Percentiles rank a stretch among this genome's conserved stretches.
phyloP scores from a whole-genome alignment of 192 early-diverging fungal species.

The Dimargaris cristalligena region DNA sequence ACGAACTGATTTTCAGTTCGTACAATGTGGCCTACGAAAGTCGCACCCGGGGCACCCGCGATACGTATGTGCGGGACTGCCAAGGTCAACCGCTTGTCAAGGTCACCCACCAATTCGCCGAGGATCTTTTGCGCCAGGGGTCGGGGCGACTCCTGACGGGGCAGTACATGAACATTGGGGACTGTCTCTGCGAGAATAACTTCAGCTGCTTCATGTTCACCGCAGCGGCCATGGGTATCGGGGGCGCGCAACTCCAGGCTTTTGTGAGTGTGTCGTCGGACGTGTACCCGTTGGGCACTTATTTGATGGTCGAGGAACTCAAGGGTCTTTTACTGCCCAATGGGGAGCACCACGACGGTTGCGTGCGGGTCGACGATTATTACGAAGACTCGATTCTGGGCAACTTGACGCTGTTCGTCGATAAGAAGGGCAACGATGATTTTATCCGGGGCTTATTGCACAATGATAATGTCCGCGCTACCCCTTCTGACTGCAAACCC shows the following conservation, averaged over 20 bases:
- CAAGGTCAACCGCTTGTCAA: background rate
- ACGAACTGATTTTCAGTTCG: background rate
- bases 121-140: background rate
- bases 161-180: background rate
- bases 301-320: background rate
- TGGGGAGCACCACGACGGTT: background rate
- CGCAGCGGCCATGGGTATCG: background rate
- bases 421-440: background rate
- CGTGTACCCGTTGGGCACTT: background rate
- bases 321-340: background rate
- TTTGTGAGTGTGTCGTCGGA: background rate
- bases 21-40: background rate
- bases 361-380: background rate
- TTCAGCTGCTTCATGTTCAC: background rate
- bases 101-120: background rate
- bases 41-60: background rate
- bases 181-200: background rate
- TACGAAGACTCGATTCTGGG: background rate
- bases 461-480: no score
- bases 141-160: background rate
- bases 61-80: background rate
- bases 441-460: no score
- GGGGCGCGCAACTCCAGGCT: background rate
- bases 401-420: background rate
- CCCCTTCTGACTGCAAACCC: background rate